phyloP scores from a whole-genome alignment of 1,284 basidiomycete genomes.

The Ceratobasidium theobromae region DNA sequence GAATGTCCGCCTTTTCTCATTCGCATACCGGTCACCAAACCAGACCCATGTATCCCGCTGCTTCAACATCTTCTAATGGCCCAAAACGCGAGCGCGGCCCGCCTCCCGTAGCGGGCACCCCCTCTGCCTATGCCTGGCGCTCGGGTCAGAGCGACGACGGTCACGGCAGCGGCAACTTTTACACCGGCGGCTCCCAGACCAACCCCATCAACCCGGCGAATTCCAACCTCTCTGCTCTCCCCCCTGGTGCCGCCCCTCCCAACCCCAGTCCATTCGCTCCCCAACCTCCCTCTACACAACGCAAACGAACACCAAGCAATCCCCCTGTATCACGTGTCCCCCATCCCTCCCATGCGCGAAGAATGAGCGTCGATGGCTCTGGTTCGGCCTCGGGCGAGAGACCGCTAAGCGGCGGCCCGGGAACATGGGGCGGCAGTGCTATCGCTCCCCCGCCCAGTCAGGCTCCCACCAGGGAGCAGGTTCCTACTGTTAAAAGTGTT shows the following conservation, averaged over 20 bases:
- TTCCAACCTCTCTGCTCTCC: not conserved
- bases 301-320: constrained; percentile 18
- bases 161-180: constrained; percentile 23
- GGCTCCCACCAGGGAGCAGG: not conserved
- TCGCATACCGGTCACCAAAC: constrained; percentile 1
- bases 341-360: not conserved
- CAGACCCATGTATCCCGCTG: not conserved
- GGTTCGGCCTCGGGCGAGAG: not conserved
- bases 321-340: constrained; percentile 27
- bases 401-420: constrained; percentile 10
- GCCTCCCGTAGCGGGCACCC: constrained; percentile 19
- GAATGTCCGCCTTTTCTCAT: constrained; percentile 10
- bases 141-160: constrained; percentile 29
- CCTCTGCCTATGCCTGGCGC: constrained; percentile 27
- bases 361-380: not conserved
- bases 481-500: not conserved
- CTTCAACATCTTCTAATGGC: not conserved
- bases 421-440: constrained; percentile 25
- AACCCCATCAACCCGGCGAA: not conserved
- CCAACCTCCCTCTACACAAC: not conserved
- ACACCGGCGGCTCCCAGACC: constrained; percentile 20
- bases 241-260: constrained; percentile 12
- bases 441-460: not conserved
- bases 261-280: not conserved
- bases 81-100: constrained; percentile 23